Conservation (phyloP, 495 filamentous ascomycete genomes). For the Endocarpon pusillum region DNA sequence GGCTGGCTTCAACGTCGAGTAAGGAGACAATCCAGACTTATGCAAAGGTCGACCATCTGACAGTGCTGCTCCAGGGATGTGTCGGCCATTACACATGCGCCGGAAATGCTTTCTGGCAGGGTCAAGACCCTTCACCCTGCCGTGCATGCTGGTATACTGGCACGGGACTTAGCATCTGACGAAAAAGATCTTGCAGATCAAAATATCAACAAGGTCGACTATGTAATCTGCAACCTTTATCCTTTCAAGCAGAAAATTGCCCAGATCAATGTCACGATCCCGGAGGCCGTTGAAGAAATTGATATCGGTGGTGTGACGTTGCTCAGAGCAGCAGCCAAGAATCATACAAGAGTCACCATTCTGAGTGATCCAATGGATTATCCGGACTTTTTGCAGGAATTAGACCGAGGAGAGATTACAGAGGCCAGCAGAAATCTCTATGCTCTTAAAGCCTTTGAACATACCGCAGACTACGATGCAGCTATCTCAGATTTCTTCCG, state of each 20-base stretch:
- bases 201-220: slow-evolving; percentile 96
- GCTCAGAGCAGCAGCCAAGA: slow-evolving; percentile 92
- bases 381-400: slow-evolving; percentile 78
- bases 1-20: slow-evolving; percentile 86
- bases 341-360: slow-evolving; percentile 86
- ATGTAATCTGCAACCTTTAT: slow-evolving; percentile 95
- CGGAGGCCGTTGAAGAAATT: slow-evolving; percentile 94
- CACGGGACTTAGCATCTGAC: slow-evolving; percentile 78
- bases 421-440: slow-evolving; percentile 69
- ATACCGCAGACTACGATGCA: slow-evolving; percentile 93
- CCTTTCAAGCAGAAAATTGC: slow-evolving; percentile 96
- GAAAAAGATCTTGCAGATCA: slow-evolving; percentile 92
- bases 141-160: slow-evolving; percentile 87
- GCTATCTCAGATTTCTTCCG: slow-evolving; percentile 95
- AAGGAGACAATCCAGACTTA: slow-evolving; percentile 21
- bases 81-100: slow-evolving; percentile 92
- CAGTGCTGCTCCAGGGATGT: slow-evolving; percentile 47
- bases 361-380: slow-evolving; percentile 89
- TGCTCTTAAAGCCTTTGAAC: slow-evolving; percentile 92
- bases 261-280: slow-evolving; percentile 89
- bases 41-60: not conserved
- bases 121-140: slow-evolving; percentile 96
- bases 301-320: slow-evolving; percentile 96
- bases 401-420: slow-evolving; percentile 70
- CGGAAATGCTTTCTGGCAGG: slow-evolving; percentile 89